Percentiles rank a stretch among this genome's conserved stretches.
Conservation (phyloP, 2,329 filamentous ascomycete species). For the Neurospora sp. region DNA sequence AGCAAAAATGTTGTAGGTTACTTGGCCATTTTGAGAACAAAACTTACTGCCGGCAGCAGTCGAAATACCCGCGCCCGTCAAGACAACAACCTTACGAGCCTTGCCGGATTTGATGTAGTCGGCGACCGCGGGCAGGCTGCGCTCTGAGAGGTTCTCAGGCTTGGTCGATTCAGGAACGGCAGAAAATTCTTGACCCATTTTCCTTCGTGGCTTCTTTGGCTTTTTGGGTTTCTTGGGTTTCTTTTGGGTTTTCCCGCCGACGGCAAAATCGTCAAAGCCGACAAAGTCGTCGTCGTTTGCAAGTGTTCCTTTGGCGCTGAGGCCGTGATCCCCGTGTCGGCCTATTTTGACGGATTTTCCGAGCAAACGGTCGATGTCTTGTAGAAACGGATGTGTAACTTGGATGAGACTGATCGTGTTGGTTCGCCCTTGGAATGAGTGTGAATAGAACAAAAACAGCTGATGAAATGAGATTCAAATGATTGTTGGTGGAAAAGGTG, state of each 20-base stretch:
- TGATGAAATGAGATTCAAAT: neutral
- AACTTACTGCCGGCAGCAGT: constrained; percentile 55
- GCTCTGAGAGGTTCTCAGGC: constrained; percentile 55
- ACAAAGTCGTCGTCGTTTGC: constrained; percentile 5
- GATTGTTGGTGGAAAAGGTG: neutral
- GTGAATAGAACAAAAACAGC: neutral
- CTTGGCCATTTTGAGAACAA: neutral
- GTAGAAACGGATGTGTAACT: neutral
- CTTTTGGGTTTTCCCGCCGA: constrained; percentile 8
- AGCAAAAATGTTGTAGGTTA: neutral
- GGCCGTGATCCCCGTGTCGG: neutral
- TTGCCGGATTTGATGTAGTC: constrained; percentile 64
- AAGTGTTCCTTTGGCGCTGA: neutral
- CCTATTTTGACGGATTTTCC: neutral
- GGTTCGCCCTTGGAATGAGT: neutral
- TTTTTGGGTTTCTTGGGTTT: constrained; percentile 8
- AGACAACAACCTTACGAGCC: constrained; percentile 65
- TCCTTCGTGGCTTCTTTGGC: constrained; percentile 22
- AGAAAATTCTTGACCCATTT: constrained; percentile 83
- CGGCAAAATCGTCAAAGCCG: constrained; percentile 11
- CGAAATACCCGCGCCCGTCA: constrained; percentile 86
- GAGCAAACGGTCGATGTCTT: neutral
- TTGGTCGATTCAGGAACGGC: constrained; percentile 53
- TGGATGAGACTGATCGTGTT: neutral
- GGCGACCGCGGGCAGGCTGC: constrained; percentile 67